These are phyloP conservation scores for cucumber (Cucumis sativus) DNA, from an alignment of 306 rosid species.

Conservation along the genomic window Cucumber_9930_V3 NC_026660.2:23052001-23052500, in stretches of 20 bases:
- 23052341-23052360: conserved; percentile 61
- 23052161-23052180: conserved; percentile 53
- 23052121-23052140: neutral
- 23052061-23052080: conserved; percentile 21
- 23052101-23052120: neutral
- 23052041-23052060: conserved; percentile 33
- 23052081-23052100: neutral
- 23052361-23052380: conserved; percentile 54
- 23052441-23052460: neutral
- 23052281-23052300: neutral
- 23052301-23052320: conserved; percentile 28
- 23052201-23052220: conserved; percentile 75
- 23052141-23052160: conserved; percentile 26
- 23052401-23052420: conserved; percentile 51
- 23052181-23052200: conserved; percentile 63
- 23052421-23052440: neutral
- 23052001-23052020: neutral
- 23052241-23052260: neutral
- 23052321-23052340: conserved; percentile 45
- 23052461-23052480: neutral
- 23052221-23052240: conserved; percentile 30
- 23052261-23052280: neutral
- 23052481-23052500: neutral
- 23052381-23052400: conserved; percentile 48
- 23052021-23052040: conserved; percentile 26